These are phyloP conservation scores for Aspergillus biplanus DNA, from an alignment of 495 filamentous ascomycete genomes.

Conservation along the genomic window DNA sequence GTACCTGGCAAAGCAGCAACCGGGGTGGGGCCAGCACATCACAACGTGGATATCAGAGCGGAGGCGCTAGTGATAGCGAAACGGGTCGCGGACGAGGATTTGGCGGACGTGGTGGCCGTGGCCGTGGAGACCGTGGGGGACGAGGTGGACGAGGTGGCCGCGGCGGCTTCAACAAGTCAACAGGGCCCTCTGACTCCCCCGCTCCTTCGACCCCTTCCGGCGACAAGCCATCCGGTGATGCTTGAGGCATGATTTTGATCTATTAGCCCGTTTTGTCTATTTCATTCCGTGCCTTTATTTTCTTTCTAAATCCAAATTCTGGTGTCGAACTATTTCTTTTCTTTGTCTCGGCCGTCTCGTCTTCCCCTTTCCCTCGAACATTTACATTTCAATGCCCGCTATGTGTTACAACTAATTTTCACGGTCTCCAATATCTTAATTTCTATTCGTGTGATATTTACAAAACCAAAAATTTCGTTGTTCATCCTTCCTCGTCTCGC, in stretches of 20 bases:
- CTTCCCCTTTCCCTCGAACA: background rate
- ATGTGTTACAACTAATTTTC: slow-evolving; percentile 29
- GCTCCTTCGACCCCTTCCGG: slow-evolving; percentile 53
- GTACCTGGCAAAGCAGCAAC: slow-evolving; percentile 72
- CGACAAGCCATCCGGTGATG: slow-evolving; percentile 54
- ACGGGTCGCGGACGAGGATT: slow-evolving; percentile 59
- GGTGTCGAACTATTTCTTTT: slow-evolving; percentile 34
- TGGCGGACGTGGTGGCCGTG: slow-evolving; percentile 39
- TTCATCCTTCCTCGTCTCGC: slow-evolving; percentile 4
- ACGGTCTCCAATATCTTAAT: slow-evolving; percentile 23
- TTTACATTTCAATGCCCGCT: slow-evolving; percentile 23
- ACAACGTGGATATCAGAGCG: slow-evolving; percentile 74
- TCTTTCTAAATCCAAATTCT: slow-evolving; percentile 20
- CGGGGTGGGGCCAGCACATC: slow-evolving; percentile 55
- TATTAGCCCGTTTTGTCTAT: slow-evolving; percentile 25
- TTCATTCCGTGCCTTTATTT: slow-evolving; percentile 21
- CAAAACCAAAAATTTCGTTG: slow-evolving; percentile 10
- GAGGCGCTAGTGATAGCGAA: slow-evolving; percentile 82
- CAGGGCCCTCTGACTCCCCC: slow-evolving; percentile 46
- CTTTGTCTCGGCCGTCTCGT: slow-evolving; percentile 19
- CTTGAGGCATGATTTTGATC: slow-evolving; percentile 39
- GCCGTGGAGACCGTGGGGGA: slow-evolving; percentile 53
- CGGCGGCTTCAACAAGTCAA: slow-evolving; percentile 59
- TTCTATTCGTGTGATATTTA: slow-evolving; percentile 29
- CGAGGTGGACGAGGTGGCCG: slow-evolving; percentile 40